Base-by-base conservation (phyloP, 2,329 filamentous ascomycete genomes). In the Penicillium palitans region DNA sequence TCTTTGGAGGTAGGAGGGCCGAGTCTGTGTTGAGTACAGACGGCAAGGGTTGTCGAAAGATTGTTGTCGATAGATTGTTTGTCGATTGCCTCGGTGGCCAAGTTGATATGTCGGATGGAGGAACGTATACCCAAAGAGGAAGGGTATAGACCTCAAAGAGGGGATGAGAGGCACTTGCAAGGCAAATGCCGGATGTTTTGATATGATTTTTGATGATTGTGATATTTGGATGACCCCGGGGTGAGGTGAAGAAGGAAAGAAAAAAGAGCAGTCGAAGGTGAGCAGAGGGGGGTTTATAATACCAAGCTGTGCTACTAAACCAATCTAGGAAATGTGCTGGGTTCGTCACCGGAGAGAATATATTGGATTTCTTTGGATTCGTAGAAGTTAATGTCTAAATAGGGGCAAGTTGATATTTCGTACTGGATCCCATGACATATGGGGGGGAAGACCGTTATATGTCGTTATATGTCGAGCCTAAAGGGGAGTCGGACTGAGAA, bases 191-290 rank as follows among this genome's bases (percentile, higher is more conserved):
- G 15, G 27, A 52, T 52, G 39, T 8, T 7, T 8, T 39, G 24
- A 29, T 19, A 8, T 27, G 27, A 25, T 8, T 45, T 33, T 31
- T n/a, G 42, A 47, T 33, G 27, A 15, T 19, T 21, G 7, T 41
- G 15, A 25, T 41, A 35, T 31, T 29, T 7, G 3, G 31, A 35
- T 46, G 41, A 54, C 52, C 52, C 31, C n/a, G 3, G 25, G 3
- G 46, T 39, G 53, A 54, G 57, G 50, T 58, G 54, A 50, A 54
- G 51, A 54, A 44, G 45, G 12, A 35, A 60, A 35, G 29, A 44
- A 52, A 52, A 35, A 24, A 31, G 19, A 25, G 3, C 2, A n/a
- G 12, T 2, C 24, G 31, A 55, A 8, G n/a, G 2, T 33, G 29
- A 10, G 15, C 25, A 1, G 9, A 41, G 3, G 25, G n/a, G n/a